Conservation (phyloP, 805 yeast species). For the Gaillardinia entomophila region DNA sequence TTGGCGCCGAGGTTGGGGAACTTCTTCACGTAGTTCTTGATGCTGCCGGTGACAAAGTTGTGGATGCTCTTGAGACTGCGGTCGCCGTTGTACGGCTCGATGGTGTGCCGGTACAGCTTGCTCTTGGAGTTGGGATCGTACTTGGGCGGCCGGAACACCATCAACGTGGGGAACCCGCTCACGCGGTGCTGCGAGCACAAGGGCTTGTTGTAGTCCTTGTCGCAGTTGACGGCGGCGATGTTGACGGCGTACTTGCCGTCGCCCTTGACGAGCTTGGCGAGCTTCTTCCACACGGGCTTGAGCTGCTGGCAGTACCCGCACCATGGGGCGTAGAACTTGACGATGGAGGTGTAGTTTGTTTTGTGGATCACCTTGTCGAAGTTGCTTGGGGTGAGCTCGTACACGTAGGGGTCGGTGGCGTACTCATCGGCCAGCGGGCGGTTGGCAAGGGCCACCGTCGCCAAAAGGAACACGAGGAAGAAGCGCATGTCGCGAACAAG, state of each 20-base stretch:
- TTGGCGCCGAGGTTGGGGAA: constrained; percentile 26
- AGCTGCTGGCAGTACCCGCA: constrained; percentile 88
- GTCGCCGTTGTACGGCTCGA: constrained; percentile 58
- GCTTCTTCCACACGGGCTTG: constrained; percentile 56
- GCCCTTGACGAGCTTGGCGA: constrained; percentile 54
- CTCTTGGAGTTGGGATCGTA: constrained; percentile 19
- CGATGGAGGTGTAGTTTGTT: constrained; percentile 74
- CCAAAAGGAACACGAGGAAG: no score
- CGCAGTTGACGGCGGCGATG: constrained; percentile 86
- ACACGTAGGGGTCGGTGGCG: constrained; percentile 36
- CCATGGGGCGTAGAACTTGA: constrained; percentile 96
- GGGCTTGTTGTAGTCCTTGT: constrained; percentile 56
- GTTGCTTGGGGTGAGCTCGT: constrained; percentile 50
- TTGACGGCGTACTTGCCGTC: constrained; percentile 43
- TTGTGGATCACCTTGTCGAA: constrained; percentile 63
- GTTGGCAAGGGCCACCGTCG: constrained; percentile 4
- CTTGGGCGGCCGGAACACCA: constrained; percentile 81
- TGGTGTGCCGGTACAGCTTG: constrained; percentile 33
- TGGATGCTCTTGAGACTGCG: constrained; percentile 51
- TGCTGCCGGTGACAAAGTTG: constrained; percentile 48
- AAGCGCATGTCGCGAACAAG: not conserved
- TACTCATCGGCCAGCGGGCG: constrained; percentile 28
- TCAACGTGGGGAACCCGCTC: constrained; percentile 78
- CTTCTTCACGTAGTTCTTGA: constrained; percentile 62
- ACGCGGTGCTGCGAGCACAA: constrained; percentile 64